Evolutionary conservation across 352 stramenopile genomes (phyloP), one percentile per base, ranked within the genome.

Genomic region (Pythium brachiatum): DNA sequence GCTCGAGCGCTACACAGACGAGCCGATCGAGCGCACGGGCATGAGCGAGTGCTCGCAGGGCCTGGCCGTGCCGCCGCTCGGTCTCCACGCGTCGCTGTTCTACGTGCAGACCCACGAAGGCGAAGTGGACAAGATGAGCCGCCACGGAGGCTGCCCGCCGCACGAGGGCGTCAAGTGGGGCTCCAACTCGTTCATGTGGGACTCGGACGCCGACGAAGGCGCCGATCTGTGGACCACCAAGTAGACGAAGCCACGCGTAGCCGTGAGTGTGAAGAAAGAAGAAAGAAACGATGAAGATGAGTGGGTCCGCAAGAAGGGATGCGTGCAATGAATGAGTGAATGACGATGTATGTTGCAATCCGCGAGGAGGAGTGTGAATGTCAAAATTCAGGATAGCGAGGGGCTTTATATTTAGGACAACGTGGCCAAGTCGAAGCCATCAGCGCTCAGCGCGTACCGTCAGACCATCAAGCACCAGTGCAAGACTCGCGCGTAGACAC

Each of bases 141-240:
- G 72, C 34, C 87, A 96, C 58, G 87, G 87, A 32, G 87, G 87
- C 3, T 96, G 87, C 48, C 87, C 87, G n/a, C 86, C 84, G 47
- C 79, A 90, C 54, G 78, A 93, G 51, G 87, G 87, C n/a, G 57
- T 91, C 67, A 95, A 93, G 59, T 95, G 83, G 81, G 86, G 84
- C 18, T 73, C 83, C 53, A 95, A 95, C 61, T 90, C 76, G 60
- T 95, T 95, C 69, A 91, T 90, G 83, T 95, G 86, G 86, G 76
- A 95, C 61, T 81, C 85, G 44, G 84, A 94, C 47, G 78, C 84
- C 9, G 78, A 89, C 57, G 86, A 95, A 80, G 84, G 83, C 25
- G 79, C 79, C 34, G 73, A 91, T 63, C 71, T 93, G 9, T 93
- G 86, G 86, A 88, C 77, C 21, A 90, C 77, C 55, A 90, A 90